These are phyloP conservation scores for Pleurotus pulmonarius DNA, from an alignment of 768 basidiomycete species.

Conservation along the genomic window DNA sequence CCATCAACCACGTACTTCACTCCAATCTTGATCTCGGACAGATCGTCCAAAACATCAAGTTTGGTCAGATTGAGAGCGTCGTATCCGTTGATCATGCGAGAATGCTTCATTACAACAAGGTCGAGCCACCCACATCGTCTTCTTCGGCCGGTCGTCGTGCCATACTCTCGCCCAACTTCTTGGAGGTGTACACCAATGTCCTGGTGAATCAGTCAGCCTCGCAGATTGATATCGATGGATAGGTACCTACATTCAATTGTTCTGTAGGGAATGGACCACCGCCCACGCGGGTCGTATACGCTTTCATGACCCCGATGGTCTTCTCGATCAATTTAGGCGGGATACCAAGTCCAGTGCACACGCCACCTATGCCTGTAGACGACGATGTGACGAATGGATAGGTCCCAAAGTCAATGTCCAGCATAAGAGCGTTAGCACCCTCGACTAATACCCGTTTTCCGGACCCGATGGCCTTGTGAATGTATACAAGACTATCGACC, in stretches of 20 bases:
- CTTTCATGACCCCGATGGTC: slow-evolving; percentile 92
- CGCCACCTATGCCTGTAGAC: slow-evolving; percentile 89
- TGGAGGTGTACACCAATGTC: slow-evolving; percentile 83
- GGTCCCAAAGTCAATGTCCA: slow-evolving; percentile 96
- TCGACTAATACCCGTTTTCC: slow-evolving; percentile 89
- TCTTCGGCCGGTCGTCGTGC: slow-evolving; percentile 88
- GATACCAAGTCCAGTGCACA: slow-evolving; percentile 96
- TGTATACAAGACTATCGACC: slow-evolving; percentile 79
- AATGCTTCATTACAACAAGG: slow-evolving; percentile 91
- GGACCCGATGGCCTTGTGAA: slow-evolving; percentile 73
- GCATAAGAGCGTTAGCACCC: slow-evolving; percentile 98
- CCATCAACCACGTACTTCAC: slow-evolving; percentile 78
- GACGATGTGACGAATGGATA: slow-evolving; percentile 98
- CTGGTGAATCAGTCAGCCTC: slow-evolving; percentile 31
- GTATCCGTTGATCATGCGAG: slow-evolving; percentile 93
- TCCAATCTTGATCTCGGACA: slow-evolving; percentile 86
- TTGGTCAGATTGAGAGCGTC: slow-evolving; percentile 93
- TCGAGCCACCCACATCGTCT: slow-evolving; percentile 98
- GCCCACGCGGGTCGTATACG: slow-evolving; percentile 98
- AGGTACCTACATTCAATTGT: slow-evolving; percentile 71
- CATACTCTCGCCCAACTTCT: slow-evolving; percentile 90
- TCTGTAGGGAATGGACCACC: slow-evolving; percentile 98
- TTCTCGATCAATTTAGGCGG: slow-evolving; percentile 87
- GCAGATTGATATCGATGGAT: background rate
- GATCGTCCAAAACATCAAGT: slow-evolving; percentile 84